Evolutionary conservation across 352 stramenopile genomes (phyloP).

Genomic region (Globisporangium iwayamae): DNA sequence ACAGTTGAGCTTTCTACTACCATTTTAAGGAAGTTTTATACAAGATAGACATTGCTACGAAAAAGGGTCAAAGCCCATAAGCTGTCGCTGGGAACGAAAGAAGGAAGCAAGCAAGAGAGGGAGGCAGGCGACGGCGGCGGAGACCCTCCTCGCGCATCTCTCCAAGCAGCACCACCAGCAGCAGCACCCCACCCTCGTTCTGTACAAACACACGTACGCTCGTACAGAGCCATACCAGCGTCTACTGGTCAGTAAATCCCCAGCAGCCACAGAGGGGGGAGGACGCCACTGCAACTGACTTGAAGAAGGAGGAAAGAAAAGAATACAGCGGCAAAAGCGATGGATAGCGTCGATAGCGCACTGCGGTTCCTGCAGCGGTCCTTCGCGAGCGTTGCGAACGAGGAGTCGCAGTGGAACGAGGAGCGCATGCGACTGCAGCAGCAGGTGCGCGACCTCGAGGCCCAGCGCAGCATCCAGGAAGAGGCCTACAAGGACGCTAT

Average conservation of each 20-base stretch:
- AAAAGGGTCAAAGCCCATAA: too few species aligned
- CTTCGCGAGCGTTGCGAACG: conserved; percentile 77
- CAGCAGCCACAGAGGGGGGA: not conserved
- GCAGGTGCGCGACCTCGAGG: conserved; percentile 75
- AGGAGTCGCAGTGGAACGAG: conserved; percentile 73
- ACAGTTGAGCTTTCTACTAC: too few species aligned
- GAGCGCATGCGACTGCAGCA: conserved; percentile 71
- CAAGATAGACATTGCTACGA: too few species aligned
- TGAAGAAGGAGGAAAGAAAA: not conserved
- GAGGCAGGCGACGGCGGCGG: not conserved
- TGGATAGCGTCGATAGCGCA: conserved; percentile 85
- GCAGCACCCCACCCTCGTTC: not conserved
- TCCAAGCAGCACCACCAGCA: conserved; percentile 1
- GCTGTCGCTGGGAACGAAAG: not conserved
- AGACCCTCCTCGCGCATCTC: not conserved
- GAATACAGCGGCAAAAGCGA: conserved; percentile 15
- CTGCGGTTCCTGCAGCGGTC: conserved; percentile 82
- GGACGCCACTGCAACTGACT: not conserved
- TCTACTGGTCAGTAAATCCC: not conserved
- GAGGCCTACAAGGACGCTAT: conserved; percentile 83
- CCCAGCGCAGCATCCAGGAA: conserved; percentile 70
- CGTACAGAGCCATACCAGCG: not conserved
- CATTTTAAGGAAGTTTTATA: too few species aligned
- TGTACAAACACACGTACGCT: not conserved
- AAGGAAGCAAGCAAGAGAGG: not conserved